Conservation (phyloP, 768 basidiomycete genomes). For the Lentinula edodes region DNA sequence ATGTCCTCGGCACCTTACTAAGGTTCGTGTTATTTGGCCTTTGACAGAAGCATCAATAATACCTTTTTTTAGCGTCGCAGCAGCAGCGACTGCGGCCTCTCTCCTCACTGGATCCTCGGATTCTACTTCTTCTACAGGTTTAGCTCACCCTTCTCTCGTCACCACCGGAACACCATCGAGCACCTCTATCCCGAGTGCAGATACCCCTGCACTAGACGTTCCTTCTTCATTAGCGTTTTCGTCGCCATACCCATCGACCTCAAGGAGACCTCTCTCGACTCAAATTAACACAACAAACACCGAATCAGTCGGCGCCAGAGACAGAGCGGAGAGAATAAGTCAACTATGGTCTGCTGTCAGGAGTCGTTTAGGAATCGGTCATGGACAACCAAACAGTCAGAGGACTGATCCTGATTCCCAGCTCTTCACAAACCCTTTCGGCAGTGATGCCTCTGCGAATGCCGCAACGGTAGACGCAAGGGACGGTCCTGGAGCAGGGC, state of each 20-base stretch:
- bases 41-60: not conserved
- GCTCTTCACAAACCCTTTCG: not conserved
- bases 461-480: not conserved
- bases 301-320: not conserved
- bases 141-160: constrained; percentile 29
- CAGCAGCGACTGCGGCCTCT: constrained; percentile 88
- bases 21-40: constrained; percentile 42
- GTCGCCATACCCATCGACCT: constrained; percentile 7
- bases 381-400: not conserved
- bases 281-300: not conserved
- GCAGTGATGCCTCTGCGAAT: not conserved
- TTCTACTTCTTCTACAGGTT: constrained; percentile 48
- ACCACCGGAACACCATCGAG: constrained; percentile 27
- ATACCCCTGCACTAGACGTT: constrained; percentile 1
- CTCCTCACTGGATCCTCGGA: constrained; percentile 70
- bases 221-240: constrained; percentile 5
- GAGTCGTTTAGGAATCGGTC: not conserved
- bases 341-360: constrained; percentile 1
- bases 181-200: not conserved
- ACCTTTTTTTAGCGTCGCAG: constrained; percentile 57
- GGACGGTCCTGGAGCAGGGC: not conserved
- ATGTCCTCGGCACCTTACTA: constrained; percentile 76
- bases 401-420: not conserved
- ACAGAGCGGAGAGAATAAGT: constrained; percentile 1
- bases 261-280: not conserved